Evolutionary conservation across 2,329 filamentous ascomycete genomes (phyloP), one percentile per base, ranked within the genome.

Genomic region (Torrubiella hemipterigena): DNA sequence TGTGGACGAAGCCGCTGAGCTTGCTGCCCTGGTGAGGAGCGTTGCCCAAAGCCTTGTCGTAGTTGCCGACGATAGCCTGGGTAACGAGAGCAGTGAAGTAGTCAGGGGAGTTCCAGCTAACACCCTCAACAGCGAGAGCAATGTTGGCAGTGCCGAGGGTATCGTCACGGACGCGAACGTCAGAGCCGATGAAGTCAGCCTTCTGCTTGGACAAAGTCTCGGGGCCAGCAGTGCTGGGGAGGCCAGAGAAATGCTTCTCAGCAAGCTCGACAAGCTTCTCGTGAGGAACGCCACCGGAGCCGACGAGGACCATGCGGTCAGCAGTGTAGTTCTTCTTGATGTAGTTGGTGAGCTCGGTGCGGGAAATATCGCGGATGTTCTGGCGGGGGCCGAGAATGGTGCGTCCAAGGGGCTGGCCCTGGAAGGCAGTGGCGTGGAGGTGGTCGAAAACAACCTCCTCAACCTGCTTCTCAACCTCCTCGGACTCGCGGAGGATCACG

Each of bases 261-360:
- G 91, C 91, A 44, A 98, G 78, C 55, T 89, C 80, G 50, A 98
- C 91, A 39, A 98, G 79, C 67, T 94, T 73, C 56, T 87, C 73
- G 65, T 98, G 91, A 44, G 89, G 85, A 43, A 98, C 71, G 49
- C 91, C 91, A 61, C 91, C 91, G 44, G 91, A 80, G 56, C 87
- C 87, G 47, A 95, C 91, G 29, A 98, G 81, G 43, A 98, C 89
- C 89, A 98, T 98, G 61, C 93, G 87, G 67, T 98, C 91, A 44
- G 91, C 89, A 36, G 87, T 95, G 74, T 98, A 98, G 77, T 98
- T 98, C 67, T 76, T 91, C 74, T 93, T 94, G 74, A 98, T 96
- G 69, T 98, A 98, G 69, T 82, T 82, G 59, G 71, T 67, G 47
- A 98, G 73, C 63, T 98, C 89, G 50, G 84, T 76, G 51, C 86